Evolutionary conservation across 139 green algal genomes (phyloP).

Genomic region (Coelastrella sp.): DNA sequence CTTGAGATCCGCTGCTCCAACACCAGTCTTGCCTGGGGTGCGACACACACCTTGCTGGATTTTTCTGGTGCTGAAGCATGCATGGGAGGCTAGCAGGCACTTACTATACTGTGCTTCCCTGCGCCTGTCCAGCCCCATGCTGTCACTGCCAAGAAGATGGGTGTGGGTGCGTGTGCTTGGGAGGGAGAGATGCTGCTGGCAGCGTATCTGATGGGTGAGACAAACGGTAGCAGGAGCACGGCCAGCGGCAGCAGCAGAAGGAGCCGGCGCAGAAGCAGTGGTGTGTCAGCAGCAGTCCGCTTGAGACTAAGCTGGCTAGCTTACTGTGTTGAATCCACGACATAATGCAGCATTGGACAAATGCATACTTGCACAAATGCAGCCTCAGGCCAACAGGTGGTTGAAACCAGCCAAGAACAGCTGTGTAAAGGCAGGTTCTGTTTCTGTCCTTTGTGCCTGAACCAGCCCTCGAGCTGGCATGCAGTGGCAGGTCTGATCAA

Average conservation of each 20-base stretch:
- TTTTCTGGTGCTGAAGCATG: background rate
- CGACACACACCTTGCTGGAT: background rate
- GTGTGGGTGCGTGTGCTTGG: slow-evolving; percentile 71
- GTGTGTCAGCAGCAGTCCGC: no score
- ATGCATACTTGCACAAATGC: no score
- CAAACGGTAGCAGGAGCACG: background rate
- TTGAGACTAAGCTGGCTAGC: no score
- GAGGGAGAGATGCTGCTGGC: slow-evolving; percentile 73
- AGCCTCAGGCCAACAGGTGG: no score
- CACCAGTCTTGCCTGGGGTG: background rate
- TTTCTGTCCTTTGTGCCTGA: background rate
- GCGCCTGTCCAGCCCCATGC: slow-evolving; percentile 54
- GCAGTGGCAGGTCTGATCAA: no score
- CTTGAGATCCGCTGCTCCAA: background rate
- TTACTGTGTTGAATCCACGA: background rate
- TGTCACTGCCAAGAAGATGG: slow-evolving; percentile 66
- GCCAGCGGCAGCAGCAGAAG: background rate
- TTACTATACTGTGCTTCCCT: background rate
- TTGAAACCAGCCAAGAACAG: no score
- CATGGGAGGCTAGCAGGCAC: no score
- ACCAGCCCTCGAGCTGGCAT: no score
- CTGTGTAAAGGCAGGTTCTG: background rate
- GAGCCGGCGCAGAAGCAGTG: no score
- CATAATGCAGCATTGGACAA: no score
- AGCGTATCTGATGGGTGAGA: slow-evolving; percentile 54